Percentiles rank a stretch among this genome's conserved stretches.
Evolutionary conservation across 306 rosid species (phyloP).

Genomic region (Ceratonia siliqua): DNA sequence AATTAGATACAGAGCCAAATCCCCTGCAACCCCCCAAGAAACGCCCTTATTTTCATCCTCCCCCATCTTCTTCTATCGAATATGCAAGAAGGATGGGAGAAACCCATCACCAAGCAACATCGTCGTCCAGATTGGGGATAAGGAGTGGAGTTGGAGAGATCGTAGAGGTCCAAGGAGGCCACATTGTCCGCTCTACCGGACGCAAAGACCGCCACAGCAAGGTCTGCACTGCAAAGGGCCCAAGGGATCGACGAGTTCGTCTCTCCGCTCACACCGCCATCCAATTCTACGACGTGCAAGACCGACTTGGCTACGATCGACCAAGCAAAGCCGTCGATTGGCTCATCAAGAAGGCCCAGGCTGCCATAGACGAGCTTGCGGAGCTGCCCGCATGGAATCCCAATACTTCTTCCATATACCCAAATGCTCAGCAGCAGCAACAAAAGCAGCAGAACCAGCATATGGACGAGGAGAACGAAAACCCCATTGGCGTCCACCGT

Average conservation of each 20-base stretch:
- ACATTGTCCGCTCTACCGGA: slow-evolving; percentile 79
- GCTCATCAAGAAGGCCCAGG: slow-evolving; percentile 82
- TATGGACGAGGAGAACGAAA: slow-evolving; percentile 24
- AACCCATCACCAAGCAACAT: slow-evolving; percentile 32
- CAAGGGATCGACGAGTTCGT: slow-evolving; percentile 86
- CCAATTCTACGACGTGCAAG: slow-evolving; percentile 90
- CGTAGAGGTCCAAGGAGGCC: slow-evolving; percentile 85
- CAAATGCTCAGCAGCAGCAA: not conserved
- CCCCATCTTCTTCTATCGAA: slow-evolving; percentile 42
- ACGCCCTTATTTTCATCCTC: slow-evolving; percentile 20
- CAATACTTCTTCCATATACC: not conserved
- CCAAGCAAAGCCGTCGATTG: slow-evolving; percentile 96
- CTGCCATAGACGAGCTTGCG: slow-evolving; percentile 79
- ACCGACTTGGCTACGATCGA: slow-evolving; percentile 87
- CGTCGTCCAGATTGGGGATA: slow-evolving; percentile 47
- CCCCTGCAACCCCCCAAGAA: slow-evolving; percentile 32
- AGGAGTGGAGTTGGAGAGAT: slow-evolving; percentile 60
- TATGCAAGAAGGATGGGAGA: slow-evolving; percentile 62
- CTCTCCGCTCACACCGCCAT: slow-evolving; percentile 91
- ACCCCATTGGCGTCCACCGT: slow-evolving; percentile 27
- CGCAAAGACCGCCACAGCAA: slow-evolving; percentile 94
- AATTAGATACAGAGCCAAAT: slow-evolving; percentile 19
- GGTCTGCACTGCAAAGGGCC: slow-evolving; percentile 89
- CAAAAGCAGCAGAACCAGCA: slow-evolving; percentile 32
- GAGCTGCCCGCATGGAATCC: slow-evolving; percentile 82